A percentile compares a stretch with the other conserved stretches of the same genome.
phyloP scores from a whole-genome alignment of 1,139 yeast species.

The Pneumocystis jirovecii region DNA sequence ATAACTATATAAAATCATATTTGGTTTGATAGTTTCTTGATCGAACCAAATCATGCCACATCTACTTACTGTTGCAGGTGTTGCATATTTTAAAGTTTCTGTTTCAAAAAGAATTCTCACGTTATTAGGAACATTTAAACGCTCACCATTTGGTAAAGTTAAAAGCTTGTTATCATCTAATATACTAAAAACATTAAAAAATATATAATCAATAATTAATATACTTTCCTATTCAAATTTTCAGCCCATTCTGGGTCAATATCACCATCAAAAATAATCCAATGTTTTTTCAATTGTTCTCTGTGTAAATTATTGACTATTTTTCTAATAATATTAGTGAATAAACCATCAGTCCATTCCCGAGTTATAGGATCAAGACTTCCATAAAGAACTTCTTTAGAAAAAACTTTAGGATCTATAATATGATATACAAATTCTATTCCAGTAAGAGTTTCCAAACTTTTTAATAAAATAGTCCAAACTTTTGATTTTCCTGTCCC shows the following conservation, averaged over 20 bases:
- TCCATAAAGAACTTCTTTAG: conserved; percentile 60
- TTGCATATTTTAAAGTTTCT: conserved; percentile 47
- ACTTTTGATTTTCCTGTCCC: conserved; percentile 61
- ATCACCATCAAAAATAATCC: conserved; percentile 88
- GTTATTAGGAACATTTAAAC: conserved; percentile 51
- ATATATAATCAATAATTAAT: neutral
- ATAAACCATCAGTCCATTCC: conserved; percentile 86
- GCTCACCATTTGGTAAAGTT: conserved; percentile 82
- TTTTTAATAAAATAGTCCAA: conserved; percentile 36
- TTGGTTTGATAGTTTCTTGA: conserved; percentile 21
- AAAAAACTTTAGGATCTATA: conserved; percentile 62
- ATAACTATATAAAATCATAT: conserved; percentile 19
- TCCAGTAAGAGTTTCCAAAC: conserved; percentile 29
- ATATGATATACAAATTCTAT: conserved; percentile 31
- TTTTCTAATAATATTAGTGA: conserved; percentile 53
- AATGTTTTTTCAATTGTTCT: conserved; percentile 39
- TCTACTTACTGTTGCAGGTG: conserved; percentile 85
- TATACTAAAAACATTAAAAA: conserved; percentile 31
- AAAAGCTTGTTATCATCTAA: conserved; percentile 72
- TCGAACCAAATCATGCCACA: conserved; percentile 83
- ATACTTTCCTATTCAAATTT: conserved; percentile 42
- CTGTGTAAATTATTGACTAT: conserved; percentile 46
- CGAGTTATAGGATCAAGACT: conserved; percentile 56
- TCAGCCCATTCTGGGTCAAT: conserved; percentile 94
- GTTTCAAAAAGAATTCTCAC: conserved; percentile 66